Base-by-base conservation (phyloP, 768 basidiomycete genomes). In the Termitomyces sp. region DNA sequence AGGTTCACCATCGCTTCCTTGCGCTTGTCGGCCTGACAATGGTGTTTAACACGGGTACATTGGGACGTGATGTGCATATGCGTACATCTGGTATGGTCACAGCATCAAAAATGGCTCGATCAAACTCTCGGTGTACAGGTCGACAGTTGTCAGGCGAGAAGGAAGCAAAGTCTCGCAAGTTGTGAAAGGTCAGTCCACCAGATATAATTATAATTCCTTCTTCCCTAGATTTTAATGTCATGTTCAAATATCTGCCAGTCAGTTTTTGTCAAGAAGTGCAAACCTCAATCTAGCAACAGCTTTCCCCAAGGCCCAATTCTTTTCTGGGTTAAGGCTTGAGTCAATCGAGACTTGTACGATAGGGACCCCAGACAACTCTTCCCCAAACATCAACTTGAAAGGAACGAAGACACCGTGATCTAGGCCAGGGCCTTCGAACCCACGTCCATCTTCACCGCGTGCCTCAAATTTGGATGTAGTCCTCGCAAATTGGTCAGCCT, bases 331-430 rank as follows among this genome's bases (percentile, higher is more conserved):
- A 59, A 90, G 63, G 57, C 74, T 81, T 10, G 76, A 72, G 60
- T 89, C 84, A 53, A 91, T 85, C 36, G 83, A 85, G 2, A 82
- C 85, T 71, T 91, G 79, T 20, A 91, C 80, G 63, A 92, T 79
- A 2, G 90, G 90, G 18, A 92, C 71, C 5, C 79, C 76, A 26
- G 66, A 76, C 56, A 85, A 79, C 47, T 79, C 78, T 47, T 85
- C 79, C 7, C 87, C 86, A 64, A 92, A 91, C 90, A 92, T 92
- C 58, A 86, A 67, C 46, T 78, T 75, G 76, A 92, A 90, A 2
- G 90, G 90, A 13, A 92, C 74, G 67, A 91, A 92, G 46, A 91
- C 88, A 24, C 90, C 90, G 63, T 90, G 88, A 65, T 90, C 88
- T 0, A 90, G 70, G 6, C 88, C 89, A 0, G 86, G 80, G 0